Evolutionary conservation across 345 rosid species (phyloP).

Genomic region (Pugionium cornutum): DNA sequence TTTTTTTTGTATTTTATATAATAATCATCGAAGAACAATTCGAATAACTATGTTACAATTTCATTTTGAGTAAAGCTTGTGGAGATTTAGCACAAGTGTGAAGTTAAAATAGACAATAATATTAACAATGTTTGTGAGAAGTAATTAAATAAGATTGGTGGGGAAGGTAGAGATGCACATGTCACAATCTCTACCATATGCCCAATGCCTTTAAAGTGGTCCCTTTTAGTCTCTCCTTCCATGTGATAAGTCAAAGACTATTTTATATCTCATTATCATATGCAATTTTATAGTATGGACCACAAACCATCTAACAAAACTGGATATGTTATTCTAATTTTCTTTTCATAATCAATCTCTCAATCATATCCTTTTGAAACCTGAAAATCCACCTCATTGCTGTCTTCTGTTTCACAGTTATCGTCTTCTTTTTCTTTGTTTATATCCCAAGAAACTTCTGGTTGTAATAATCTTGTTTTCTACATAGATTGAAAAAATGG

Average conservation of each 20-base stretch:
- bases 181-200: constrained; percentile 35
- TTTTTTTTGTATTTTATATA: constrained; percentile 7
- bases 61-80: constrained; percentile 19
- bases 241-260: constrained; percentile 34
- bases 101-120: background rate
- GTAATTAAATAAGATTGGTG: constrained; percentile 38
- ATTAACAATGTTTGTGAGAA: constrained; percentile 1
- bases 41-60: constrained; percentile 11
- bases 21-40: constrained; percentile 27
- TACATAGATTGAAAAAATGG: constrained; percentile 37
- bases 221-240: constrained; percentile 35
- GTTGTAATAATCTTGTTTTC: background rate
- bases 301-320: too few relatives aligned
- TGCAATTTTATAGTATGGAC: too few relatives aligned
- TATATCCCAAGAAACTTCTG: constrained; percentile 19
- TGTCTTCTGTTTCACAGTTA: too few relatives aligned
- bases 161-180: constrained; percentile 39
- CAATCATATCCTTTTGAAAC: background rate
- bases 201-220: constrained; percentile 26
- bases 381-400: too few relatives aligned
- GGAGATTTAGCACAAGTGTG: constrained; percentile 13
- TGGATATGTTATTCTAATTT: background rate
- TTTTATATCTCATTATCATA: background rate
- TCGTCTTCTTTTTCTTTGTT: background rate
- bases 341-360: constrained; percentile 9